Evolutionary conservation across 2,329 filamentous ascomycete genomes (phyloP), one percentile per base, ranked within the genome.

Genomic region (Alternaria sp.): DNA sequence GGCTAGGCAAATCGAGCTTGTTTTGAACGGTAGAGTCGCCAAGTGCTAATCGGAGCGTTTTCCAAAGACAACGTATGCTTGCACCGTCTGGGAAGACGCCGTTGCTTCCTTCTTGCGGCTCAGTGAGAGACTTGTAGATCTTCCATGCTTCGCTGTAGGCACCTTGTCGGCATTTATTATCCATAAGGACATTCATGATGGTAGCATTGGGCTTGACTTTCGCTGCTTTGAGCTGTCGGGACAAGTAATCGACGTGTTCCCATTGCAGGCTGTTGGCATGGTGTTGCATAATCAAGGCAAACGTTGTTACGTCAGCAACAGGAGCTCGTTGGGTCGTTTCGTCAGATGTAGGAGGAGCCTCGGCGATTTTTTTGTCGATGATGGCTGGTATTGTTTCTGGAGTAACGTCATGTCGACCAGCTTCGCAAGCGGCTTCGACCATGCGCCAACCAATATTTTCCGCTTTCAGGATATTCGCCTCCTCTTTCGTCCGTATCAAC

Each of bases 401-500:
- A 30, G 10, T 28, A 11, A 41, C 32, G 2, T 36, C 32, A 10
- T 32, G 52, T 20, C 36, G 36, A 5, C 49, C 43, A 12, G 57
- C 51, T 14, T 60, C 55, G 1, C 65, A 60, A 32, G 68, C 64
- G 36, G 66, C 60, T 18, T 74, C 72, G 12, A 79, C 68, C 77
- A 80, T 79, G 41, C 66, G 69, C 72, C 77, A 77, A 8, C 70
- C 76, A 16, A 79, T 69, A 28, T 75, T 73, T 57, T 78, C 77
- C 2, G 77, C 77, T 62, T 75, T 75, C 12, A 74, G 41, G 10
- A 70, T 32, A 16, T 67, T 59, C 9, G 60, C 57, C 8, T 54
- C 34, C 9, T 72, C 59, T 41, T 68, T 64, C 1, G 72, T 70
- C 12, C 92, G 86, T 53, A 95, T 83, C 86, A 91, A 93, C 2